A percentile compares a stretch with the other conserved stretches of the same genome.
These are phyloP conservation scores for Quercus dentata DNA, from an alignment of 306 rosid species.

Conservation along the genomic window DNA sequence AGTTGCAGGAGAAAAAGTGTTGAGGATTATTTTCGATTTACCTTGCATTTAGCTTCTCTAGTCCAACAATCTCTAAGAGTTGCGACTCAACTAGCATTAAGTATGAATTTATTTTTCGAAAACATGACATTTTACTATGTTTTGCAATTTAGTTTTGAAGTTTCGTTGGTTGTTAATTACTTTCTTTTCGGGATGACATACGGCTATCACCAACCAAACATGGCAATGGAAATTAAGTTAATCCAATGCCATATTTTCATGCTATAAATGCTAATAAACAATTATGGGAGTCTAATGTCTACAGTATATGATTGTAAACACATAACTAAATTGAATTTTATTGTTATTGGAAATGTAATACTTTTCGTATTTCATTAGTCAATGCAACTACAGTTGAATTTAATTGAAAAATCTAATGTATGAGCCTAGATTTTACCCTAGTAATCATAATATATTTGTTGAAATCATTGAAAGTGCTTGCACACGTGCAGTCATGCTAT, in stretches of 20 bases:
- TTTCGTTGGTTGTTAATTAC: not conserved
- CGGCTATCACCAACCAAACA: not conserved
- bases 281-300: not conserved
- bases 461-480: not conserved
- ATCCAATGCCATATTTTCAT: not conserved
- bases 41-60: no score
- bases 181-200: not conserved
- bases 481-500: not conserved
- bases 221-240: not conserved
- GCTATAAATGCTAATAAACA: not conserved
- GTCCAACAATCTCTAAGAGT: no score
- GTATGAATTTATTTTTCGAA: no score
- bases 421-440: not conserved
- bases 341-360: no score
- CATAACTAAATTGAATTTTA: not conserved
- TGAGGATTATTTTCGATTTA: no score
- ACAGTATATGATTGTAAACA: not conserved
- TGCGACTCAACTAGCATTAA: no score
- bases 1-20: no score
- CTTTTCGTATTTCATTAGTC: no score
- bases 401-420: not conserved
- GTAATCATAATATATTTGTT: not conserved
- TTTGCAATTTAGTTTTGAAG: not conserved
- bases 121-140: not conserved
- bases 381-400: no score